phyloP scores from a whole-genome alignment of 1,284 basidiomycete genomes.

The Xerocomus nothofagi region DNA sequence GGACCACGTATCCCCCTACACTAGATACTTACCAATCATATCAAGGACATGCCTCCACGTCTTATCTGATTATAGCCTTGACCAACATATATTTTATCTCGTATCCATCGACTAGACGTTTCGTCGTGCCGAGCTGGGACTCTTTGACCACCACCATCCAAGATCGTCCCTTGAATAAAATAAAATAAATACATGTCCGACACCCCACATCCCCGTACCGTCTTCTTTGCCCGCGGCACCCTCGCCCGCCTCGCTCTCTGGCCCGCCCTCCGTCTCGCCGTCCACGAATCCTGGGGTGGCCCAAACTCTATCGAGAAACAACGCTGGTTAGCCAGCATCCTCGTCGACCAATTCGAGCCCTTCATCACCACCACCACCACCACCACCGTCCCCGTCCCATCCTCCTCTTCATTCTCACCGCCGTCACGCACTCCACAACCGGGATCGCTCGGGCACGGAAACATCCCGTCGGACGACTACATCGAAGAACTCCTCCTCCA shows the following conservation, averaged over 20 bases:
- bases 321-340: slow-evolving; percentile 77
- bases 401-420: neutral
- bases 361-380: slow-evolving; percentile 14
- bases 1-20: too few species aligned
- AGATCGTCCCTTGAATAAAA: too few species aligned
- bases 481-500: slow-evolving; percentile 78
- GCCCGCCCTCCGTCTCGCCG: slow-evolving; percentile 82
- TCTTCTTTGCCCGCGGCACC: slow-evolving; percentile 82
- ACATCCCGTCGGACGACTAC: slow-evolving; percentile 59
- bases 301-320: slow-evolving; percentile 64
- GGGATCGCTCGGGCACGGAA: neutral
- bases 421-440: slow-evolving; percentile 27
- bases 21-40: too few species aligned
- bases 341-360: slow-evolving; percentile 84
- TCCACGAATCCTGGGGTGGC: slow-evolving; percentile 83
- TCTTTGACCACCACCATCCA: too few species aligned
- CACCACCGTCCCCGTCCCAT: too few species aligned
- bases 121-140: too few species aligned
- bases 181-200: slow-evolving; percentile 14
- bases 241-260: slow-evolving; percentile 78
- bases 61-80: too few species aligned
- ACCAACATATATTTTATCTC: too few species aligned
- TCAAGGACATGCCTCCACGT: too few species aligned
- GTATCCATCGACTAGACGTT: too few species aligned
- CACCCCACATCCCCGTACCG: slow-evolving; percentile 42